A percentile compares a stretch with the other conserved stretches of the same genome.
phyloP scores from a whole-genome alignment of 2,329 filamentous ascomycete genomes.

The Dothistroma septosporum region DNA sequence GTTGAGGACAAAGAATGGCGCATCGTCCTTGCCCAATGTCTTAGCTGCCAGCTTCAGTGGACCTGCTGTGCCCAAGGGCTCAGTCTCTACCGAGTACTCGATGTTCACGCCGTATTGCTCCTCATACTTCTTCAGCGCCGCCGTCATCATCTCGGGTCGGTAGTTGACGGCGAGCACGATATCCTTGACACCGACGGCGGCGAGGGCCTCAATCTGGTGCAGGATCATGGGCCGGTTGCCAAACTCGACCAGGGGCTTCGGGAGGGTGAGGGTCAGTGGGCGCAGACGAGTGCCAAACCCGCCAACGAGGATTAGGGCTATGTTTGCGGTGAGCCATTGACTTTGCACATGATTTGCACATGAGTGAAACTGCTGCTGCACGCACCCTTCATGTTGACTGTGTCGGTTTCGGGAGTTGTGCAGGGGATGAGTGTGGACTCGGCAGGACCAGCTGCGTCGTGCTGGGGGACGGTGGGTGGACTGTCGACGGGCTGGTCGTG shows the following conservation, averaged over 20 bases:
- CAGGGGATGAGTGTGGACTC: constrained; percentile 4
- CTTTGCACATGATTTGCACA: constrained; percentile 1
- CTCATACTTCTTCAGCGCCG: constrained; percentile 90
- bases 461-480: neutral
- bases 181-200: constrained; percentile 89
- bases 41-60: constrained; percentile 92
- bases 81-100: constrained; percentile 92
- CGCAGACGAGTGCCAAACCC: constrained; percentile 97
- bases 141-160: constrained; percentile 95
- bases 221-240: constrained; percentile 99
- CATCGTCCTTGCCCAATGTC: constrained; percentile 87
- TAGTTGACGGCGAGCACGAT: constrained; percentile 99
- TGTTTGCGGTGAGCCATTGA: constrained; percentile 18
- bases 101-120: constrained; percentile 90
- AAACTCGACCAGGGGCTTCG: constrained; percentile 97
- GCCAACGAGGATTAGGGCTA: constrained; percentile 97
- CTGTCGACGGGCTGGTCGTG: constrained; percentile 6
- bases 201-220: constrained; percentile 93
- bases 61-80: constrained; percentile 91
- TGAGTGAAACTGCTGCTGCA: neutral
- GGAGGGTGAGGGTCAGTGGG: constrained; percentile 92
- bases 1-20: constrained; percentile 97
- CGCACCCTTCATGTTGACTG: constrained; percentile 25
- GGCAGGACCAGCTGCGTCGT: constrained; percentile 15
- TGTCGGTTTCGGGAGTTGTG: constrained; percentile 12